Percentiles rank a stretch among this genome's conserved stretches.
phyloP scores from a whole-genome alignment of 2,329 filamentous ascomycete species.

The Dothistroma septosporum region DNA sequence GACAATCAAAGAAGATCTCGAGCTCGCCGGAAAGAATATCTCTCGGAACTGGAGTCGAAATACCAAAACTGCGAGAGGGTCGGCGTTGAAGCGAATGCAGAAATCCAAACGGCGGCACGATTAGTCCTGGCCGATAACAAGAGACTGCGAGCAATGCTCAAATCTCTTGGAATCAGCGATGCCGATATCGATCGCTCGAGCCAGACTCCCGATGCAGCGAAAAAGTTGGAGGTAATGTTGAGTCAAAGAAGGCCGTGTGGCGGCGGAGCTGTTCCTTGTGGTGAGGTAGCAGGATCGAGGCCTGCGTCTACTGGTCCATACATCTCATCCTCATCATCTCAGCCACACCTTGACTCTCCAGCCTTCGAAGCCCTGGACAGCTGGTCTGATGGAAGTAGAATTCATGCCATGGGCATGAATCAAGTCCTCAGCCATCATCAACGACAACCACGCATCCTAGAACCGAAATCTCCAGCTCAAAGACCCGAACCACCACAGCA shows the following conservation, averaged over 20 bases:
- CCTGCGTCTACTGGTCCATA: background rate
- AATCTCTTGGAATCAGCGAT: conserved; percentile 55
- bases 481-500: background rate
- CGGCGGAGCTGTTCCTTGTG: background rate
- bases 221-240: conserved; percentile 5
- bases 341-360: background rate
- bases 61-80: conserved; percentile 59
- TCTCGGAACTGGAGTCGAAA: conserved; percentile 64
- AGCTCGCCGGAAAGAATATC: conserved; percentile 68
- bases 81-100: conserved; percentile 64
- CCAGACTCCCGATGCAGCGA: background rate
- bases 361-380: background rate
- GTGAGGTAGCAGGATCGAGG: background rate
- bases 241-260: background rate
- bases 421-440: background rate
- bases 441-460: background rate
- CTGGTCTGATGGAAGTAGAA: background rate
- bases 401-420: background rate
- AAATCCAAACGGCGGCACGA: conserved; percentile 67
- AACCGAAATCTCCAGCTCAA: background rate
- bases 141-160: conserved; percentile 57
- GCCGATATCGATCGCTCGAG: conserved; percentile 43
- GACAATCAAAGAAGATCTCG: conserved; percentile 76
- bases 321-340: background rate
- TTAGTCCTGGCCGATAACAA: conserved; percentile 67